Evolutionary conservation across 176 grass and related monocot genomes (phyloP).

Genomic region (Raddia guianensis): DNA sequence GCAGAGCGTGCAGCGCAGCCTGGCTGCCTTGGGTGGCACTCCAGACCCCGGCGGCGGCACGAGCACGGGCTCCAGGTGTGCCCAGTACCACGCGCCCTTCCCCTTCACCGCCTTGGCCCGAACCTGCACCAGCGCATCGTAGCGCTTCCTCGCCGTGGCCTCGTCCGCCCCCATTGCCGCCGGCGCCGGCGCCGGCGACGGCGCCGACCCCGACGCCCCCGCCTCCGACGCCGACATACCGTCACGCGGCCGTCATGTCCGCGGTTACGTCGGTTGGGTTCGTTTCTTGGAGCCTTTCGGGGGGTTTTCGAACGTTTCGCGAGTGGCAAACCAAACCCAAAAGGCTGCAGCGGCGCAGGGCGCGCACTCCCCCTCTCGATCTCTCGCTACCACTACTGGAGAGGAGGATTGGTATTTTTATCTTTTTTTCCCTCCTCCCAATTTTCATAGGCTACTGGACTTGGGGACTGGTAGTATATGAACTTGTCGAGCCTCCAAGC

Average conservation of each 20-base stretch:
- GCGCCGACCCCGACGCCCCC: not conserved
- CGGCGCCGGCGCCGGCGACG: not conserved
- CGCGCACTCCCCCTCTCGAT: not conserved
- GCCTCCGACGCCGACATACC: slow-evolving; percentile 47
- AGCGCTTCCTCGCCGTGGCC: slow-evolving; percentile 50
- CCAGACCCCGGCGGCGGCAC: slow-evolving; percentile 53
- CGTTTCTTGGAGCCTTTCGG: slow-evolving; percentile 24
- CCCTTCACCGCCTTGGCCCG: slow-evolving; percentile 78
- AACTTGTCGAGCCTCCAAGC: not conserved
- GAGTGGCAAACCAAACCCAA: not conserved
- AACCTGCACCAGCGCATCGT: slow-evolving; percentile 62
- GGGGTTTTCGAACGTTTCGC: slow-evolving; percentile 10
- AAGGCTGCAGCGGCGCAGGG: not conserved
- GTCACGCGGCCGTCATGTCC: slow-evolving; percentile 36
- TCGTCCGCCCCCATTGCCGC: slow-evolving; percentile 36
- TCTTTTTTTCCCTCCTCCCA: slow-evolving; percentile 12
- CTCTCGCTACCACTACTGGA: not conserved
- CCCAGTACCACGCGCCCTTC: slow-evolving; percentile 85
- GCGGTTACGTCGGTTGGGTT: slow-evolving; percentile 46
- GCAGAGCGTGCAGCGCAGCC: slow-evolving; percentile 66
- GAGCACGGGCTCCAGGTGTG: slow-evolving; percentile 74
- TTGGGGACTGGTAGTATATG: not conserved
- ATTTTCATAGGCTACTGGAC: slow-evolving; percentile 9
- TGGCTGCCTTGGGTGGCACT: slow-evolving; percentile 43
- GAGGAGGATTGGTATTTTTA: slow-evolving; percentile 20